These are phyloP conservation scores for Leccinum ponderosum DNA, from an alignment of 1,284 basidiomycete genomes.

Conservation along the genomic window DNA sequence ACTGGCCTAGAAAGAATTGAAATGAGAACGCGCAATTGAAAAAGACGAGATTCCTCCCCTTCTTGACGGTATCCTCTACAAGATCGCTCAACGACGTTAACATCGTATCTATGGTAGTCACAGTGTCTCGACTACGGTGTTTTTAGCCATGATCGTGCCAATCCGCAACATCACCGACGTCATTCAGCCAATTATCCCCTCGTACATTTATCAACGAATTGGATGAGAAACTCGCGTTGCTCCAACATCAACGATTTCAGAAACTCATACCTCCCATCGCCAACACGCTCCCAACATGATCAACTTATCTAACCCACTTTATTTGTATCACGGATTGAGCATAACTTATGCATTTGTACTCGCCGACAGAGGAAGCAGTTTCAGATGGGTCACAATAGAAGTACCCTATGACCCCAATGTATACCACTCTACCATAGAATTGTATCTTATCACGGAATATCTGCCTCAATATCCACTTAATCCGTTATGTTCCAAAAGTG, in stretches of 20 bases:
- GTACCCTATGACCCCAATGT: slow-evolving; percentile 2
- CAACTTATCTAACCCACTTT: neutral
- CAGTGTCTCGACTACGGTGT: too few species aligned
- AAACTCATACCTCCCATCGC: slow-evolving; percentile 1
- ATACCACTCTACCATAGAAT: slow-evolving; percentile 11
- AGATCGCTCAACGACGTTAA: slow-evolving; percentile 49
- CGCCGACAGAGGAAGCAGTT: slow-evolving; percentile 1
- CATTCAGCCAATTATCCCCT: slow-evolving; percentile 14
- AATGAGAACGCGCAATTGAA: neutral
- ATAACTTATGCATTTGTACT: slow-evolving; percentile 18
- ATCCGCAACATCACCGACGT: neutral
- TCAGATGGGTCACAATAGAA: neutral
- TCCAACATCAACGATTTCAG: slow-evolving; percentile 14
- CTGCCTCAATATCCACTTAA: slow-evolving; percentile 18
- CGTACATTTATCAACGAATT: slow-evolving; percentile 18
- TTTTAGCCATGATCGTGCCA: too few species aligned
- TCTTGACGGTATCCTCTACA: slow-evolving; percentile 83
- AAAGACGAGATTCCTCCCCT: slow-evolving; percentile 42
- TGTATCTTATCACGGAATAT: slow-evolving; percentile 7
- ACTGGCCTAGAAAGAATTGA: slow-evolving; percentile 42
- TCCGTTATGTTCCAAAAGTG: slow-evolving; percentile 65
- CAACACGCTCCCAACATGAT: neutral
- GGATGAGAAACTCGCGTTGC: slow-evolving; percentile 23
- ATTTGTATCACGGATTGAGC: neutral
- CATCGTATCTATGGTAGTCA: too few species aligned